phyloP scores from a whole-genome alignment of 139 green algal species.

The Dunaliella sp. region DNA sequence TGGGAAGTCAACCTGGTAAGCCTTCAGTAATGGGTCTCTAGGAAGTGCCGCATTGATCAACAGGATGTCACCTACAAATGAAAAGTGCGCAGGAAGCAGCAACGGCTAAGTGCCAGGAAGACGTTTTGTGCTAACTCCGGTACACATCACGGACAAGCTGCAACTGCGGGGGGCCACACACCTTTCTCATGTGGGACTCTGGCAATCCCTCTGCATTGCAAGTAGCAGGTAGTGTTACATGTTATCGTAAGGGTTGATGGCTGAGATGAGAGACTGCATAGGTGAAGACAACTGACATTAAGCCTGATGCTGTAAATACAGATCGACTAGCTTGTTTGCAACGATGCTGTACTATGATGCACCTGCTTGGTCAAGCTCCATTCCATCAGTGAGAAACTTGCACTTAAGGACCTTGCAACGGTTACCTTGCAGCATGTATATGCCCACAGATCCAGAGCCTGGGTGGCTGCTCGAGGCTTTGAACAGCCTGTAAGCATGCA shows the following conservation, averaged over 20 bases:
- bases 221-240: neutral
- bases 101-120: neutral
- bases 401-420: neutral
- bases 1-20: neutral
- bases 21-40: neutral
- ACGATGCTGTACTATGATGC: neutral
- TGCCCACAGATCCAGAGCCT: neutral
- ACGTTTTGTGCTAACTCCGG: neutral
- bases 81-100: neutral
- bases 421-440: neutral
- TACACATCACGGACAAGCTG: neutral
- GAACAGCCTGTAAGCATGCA: neutral
- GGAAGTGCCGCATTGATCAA: neutral
- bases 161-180: neutral
- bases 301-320: neutral
- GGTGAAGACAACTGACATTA: too few relatives aligned
- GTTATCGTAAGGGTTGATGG: neutral
- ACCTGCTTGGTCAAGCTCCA: neutral
- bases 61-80: neutral
- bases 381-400: too few relatives aligned
- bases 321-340: too few relatives aligned
- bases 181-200: neutral
- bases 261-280: neutral
- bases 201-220: neutral
- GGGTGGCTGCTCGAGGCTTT: neutral